Conservation (phyloP, 129 eudicot species). For the Solidago caesia region DNA sequence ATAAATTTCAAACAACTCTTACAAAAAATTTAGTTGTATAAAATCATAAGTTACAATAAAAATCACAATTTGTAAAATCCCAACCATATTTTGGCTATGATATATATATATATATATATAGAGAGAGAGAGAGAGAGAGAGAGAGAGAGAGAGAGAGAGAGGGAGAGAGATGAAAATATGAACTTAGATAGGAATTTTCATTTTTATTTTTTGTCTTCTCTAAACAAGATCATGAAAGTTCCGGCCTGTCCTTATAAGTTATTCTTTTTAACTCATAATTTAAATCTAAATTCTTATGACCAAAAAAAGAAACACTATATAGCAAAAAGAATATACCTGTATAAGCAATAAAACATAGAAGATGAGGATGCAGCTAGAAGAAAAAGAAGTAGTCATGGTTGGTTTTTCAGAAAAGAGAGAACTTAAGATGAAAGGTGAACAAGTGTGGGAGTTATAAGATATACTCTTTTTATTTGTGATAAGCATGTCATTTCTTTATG, state of each 20-base stretch:
- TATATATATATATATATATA: too few species aligned
- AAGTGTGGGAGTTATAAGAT: constrained; percentile 27
- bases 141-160: too few species aligned
- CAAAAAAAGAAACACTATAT: not conserved
- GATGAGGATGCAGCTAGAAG: constrained; percentile 18
- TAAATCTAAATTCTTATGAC: not conserved
- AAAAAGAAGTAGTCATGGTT: constrained; percentile 31
- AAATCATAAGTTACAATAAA: too few species aligned
- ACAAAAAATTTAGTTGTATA: too few species aligned
- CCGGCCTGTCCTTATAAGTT: not conserved
- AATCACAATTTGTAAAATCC: too few species aligned
- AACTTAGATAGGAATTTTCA: too few species aligned
- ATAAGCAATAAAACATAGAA: constrained; percentile 36
- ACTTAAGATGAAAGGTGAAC: constrained; percentile 21
- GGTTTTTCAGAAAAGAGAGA: constrained; percentile 25
- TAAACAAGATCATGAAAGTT: too few species aligned
- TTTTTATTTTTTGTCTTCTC: too few species aligned
- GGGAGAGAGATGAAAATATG: too few species aligned
- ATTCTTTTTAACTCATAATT: not conserved
- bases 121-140: too few species aligned
- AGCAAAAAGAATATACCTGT: constrained; percentile 29
- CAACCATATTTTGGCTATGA: too few species aligned
- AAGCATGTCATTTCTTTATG: constrained; percentile 15
- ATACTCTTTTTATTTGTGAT: not conserved
- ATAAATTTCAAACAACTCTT: not conserved